These are phyloP conservation scores for Ascosphaera apis DNA, from an alignment of 2,329 filamentous ascomycete species.

Conservation along the genomic window DNA sequence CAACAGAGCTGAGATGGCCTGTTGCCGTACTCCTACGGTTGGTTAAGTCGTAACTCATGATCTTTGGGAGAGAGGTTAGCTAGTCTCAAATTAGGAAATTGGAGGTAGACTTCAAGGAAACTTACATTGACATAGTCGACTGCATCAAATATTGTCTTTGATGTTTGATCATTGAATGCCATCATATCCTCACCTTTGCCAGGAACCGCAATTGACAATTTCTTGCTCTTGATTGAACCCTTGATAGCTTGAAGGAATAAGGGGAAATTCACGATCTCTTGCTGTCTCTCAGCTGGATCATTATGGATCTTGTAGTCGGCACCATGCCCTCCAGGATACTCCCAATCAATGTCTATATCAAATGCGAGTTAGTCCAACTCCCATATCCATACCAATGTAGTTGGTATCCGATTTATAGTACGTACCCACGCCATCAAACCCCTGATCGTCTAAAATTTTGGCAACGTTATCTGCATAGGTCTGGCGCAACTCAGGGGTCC, in stretches of 20 bases:
- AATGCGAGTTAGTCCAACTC: constrained; percentile 5
- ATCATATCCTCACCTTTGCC: constrained; percentile 42
- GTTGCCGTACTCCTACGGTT: constrained; percentile 42
- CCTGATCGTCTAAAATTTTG: constrained; percentile 35
- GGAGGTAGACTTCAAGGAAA: not conserved
- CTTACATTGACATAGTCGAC: constrained; percentile 40
- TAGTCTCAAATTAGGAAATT: not conserved
- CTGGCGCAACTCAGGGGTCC: not conserved
- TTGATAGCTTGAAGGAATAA: constrained; percentile 37
- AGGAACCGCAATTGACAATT: constrained; percentile 45
- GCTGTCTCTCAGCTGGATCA: constrained; percentile 22
- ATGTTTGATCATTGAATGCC: constrained; percentile 34
- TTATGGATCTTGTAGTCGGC: constrained; percentile 43
- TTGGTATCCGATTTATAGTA: constrained; percentile 1
- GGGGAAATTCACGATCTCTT: constrained; percentile 40
- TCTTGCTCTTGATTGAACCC: constrained; percentile 24
- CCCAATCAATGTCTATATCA: constrained; percentile 42
- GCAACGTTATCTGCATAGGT: constrained; percentile 42
- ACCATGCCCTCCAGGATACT: constrained; percentile 36
- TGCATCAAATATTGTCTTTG: constrained; percentile 33
- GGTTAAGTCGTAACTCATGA: constrained; percentile 54
- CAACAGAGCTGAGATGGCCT: constrained; percentile 41
- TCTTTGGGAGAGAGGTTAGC: constrained; percentile 6
- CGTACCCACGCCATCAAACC: constrained; percentile 41
- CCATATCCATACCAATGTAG: not conserved